Evolutionary conservation across 73 alveolate species (phyloP).

Genomic region (Paramecium sonneborni): DNA sequence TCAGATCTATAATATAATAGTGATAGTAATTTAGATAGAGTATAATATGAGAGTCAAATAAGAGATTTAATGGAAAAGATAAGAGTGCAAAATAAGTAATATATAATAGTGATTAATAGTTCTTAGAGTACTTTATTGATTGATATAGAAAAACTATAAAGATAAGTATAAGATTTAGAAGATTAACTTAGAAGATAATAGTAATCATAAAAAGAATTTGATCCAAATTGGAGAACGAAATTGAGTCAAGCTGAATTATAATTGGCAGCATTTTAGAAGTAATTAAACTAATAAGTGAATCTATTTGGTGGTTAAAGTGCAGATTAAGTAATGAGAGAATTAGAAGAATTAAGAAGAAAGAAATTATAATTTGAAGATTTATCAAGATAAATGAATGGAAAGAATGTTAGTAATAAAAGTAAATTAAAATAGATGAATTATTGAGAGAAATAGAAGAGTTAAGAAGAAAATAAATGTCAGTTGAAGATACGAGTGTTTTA

Average conservation of each 20-base stretch:
- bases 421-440: not conserved
- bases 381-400: not conserved
- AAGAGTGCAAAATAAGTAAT: not conserved
- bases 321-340: not conserved
- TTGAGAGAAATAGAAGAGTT: not conserved
- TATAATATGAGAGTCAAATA: not conserved
- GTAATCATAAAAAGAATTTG: not conserved
- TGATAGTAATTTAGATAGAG: constrained; percentile 34
- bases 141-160: not conserved
- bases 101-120: not conserved
- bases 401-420: not conserved
- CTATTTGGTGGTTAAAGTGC: constrained; percentile 7
- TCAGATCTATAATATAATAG: not conserved
- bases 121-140: not conserved
- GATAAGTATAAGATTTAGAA: not conserved
- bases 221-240: constrained; percentile 35
- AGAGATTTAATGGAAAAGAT: constrained; percentile 48
- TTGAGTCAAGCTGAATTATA: not conserved
- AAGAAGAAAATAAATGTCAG: not conserved
- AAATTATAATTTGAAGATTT: not conserved
- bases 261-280: not conserved
- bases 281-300: not conserved
- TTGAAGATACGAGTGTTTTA: not conserved
- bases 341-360: constrained; percentile 18
- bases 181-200: not conserved